Base-by-base conservation (phyloP, 2,329 filamentous ascomycete genomes). In the Ploettnerulaceae sp. region DNA sequence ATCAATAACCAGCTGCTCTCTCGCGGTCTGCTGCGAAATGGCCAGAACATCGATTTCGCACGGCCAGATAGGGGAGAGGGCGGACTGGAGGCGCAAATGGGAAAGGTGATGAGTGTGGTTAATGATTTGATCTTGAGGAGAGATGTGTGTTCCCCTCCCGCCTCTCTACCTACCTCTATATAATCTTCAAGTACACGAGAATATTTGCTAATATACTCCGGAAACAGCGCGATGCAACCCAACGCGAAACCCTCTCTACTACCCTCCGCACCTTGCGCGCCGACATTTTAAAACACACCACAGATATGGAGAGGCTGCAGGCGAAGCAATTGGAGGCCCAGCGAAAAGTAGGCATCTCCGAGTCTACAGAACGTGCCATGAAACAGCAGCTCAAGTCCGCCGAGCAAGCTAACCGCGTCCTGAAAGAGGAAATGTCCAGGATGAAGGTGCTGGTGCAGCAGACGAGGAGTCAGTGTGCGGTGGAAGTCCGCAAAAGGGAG, bases 51-150 rank as follows among this genome's bases (percentile, higher is more conserved):
- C 67, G 84, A 96, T 66, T 98, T 98, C 65, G 82, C 86, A 50
- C 72, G 80, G 52, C 84, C 86, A 7, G 79, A 79, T 43, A 73
- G 79, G 53, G 76, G 42, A 86, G 36, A 82, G 53, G 75, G 75
- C 14, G 79, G 77, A 14, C 73, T 79, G 28, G 76, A 77, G 61
- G 78, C 76, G 40, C 86, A 86, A 14, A 91, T 93, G 82, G 84
- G 86, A 15, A 80, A 82, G 56, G 83, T 97, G 58, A 95, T 98
- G 69, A 86, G 91, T 63, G 76, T 98, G 18, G 81, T 98, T 38
- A 95, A 98, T 67, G 93, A 98, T 64, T 69, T 98, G 57, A 88
- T 98, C 49, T 66, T 96, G 50, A 80, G 90, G 56, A 81, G 90
- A 72, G 93, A 98, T 66, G 89, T 95, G 72, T 59, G 81, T 72